phyloP scores from a whole-genome alignment of 1,139 yeast genomes.

The Candida dubliniensis region DNA sequence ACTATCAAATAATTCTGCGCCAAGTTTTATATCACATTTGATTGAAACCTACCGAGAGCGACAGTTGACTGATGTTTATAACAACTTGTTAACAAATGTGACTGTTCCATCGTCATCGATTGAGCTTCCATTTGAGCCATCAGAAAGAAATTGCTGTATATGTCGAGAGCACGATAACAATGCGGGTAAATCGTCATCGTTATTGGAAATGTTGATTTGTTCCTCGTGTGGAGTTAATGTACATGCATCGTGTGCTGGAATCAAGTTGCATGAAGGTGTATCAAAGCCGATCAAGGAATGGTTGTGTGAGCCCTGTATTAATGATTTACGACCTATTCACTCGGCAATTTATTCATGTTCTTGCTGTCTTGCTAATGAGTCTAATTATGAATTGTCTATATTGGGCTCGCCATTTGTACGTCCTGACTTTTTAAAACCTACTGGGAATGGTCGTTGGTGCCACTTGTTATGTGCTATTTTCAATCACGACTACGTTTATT shows the following conservation, averaged over 20 bases:
- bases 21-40: slow-evolving; percentile 7
- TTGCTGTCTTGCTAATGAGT: slow-evolving; percentile 60
- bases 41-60: slow-evolving; percentile 18
- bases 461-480: slow-evolving; percentile 77
- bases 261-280: slow-evolving; percentile 22
- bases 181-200: slow-evolving; percentile 10
- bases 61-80: slow-evolving; percentile 19
- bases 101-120: slow-evolving; percentile 7
- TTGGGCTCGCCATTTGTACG: slow-evolving; percentile 39
- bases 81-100: slow-evolving; percentile 7
- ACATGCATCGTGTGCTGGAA: slow-evolving; percentile 73
- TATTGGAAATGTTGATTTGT: slow-evolving; percentile 52
- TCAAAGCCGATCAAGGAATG: slow-evolving; percentile 47
- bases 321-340: slow-evolving; percentile 60
- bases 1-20: slow-evolving; percentile 11
- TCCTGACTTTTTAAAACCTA: slow-evolving; percentile 74
- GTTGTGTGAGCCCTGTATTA: slow-evolving; percentile 83
- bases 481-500: slow-evolving; percentile 23
- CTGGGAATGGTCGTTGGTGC: slow-evolving; percentile 73
- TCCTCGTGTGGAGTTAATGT: slow-evolving; percentile 68
- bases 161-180: slow-evolving; percentile 47
- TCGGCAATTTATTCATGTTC: slow-evolving; percentile 64
- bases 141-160: slow-evolving; percentile 51
- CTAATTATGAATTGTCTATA: slow-evolving; percentile 46
- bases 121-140: slow-evolving; percentile 12